Percentiles rank a stretch among this genome's conserved stretches.
Conservation (phyloP, 305 asterid species). For the Rubia tinctorum region DNA sequence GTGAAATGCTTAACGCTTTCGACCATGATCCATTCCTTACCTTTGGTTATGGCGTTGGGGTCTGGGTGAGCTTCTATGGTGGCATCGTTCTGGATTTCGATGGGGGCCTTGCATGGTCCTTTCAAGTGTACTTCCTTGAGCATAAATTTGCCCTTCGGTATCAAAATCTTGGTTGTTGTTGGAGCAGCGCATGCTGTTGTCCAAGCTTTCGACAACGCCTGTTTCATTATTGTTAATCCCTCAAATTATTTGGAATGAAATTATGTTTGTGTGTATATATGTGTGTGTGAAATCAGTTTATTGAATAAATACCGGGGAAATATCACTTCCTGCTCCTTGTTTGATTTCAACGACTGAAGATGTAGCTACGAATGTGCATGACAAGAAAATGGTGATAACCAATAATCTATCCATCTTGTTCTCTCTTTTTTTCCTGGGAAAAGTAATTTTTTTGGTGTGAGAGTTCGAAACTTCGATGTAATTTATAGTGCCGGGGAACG, state of each 20-base stretch:
- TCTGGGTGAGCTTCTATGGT: constrained; percentile 12
- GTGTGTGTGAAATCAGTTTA: not conserved
- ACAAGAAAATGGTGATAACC: not conserved
- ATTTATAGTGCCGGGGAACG: not conserved
- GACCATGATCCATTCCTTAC: constrained; percentile 7
- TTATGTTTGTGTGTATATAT: not conserved
- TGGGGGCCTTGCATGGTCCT: constrained; percentile 29
- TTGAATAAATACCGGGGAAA: not conserved
- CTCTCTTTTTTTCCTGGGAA: not conserved
- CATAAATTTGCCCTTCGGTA: constrained; percentile 22
- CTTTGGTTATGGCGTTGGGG: constrained; percentile 3
- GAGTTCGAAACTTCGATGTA: not conserved
- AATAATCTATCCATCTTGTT: not conserved
- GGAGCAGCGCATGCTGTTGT: constrained; percentile 23
- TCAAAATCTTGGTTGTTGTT: constrained; percentile 16
- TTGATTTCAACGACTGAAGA: not conserved
- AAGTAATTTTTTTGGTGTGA: not conserved
- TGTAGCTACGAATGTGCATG: not conserved
- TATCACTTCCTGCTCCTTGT: not conserved
- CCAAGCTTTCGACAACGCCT: constrained; percentile 26
- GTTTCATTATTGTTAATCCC: not conserved
- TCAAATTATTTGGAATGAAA: not conserved
- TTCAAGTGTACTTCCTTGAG: constrained; percentile 15
- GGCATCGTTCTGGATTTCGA: constrained; percentile 11
- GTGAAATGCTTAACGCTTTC: constrained; percentile 3